phyloP scores from a whole-genome alignment of 495 filamentous ascomycete species.

The Podospora comata region DNA sequence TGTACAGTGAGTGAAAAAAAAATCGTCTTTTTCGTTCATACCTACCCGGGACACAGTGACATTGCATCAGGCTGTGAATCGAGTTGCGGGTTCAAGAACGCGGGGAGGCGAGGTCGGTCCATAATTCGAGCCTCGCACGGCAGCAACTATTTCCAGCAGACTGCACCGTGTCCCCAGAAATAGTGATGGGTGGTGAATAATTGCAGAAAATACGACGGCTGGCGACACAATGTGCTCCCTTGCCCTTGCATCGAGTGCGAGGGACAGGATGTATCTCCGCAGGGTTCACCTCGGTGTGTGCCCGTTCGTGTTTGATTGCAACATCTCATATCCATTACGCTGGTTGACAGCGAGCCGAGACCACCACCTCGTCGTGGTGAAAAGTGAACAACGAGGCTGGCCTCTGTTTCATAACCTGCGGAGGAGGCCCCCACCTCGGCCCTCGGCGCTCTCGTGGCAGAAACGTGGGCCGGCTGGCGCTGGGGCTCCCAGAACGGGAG shows the following conservation, averaged over 20 bases:
- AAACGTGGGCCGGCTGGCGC: constrained; percentile 3
- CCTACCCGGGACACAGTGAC: not conserved
- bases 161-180: constrained; percentile 7
- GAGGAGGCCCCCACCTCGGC: constrained; percentile 13
- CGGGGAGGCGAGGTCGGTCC: not conserved
- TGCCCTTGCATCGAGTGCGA: constrained; percentile 2
- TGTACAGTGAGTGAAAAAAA: not conserved
- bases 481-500: not conserved
- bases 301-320: constrained; percentile 2
- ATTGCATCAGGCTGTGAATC: constrained; percentile 10
- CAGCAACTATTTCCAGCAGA: constrained; percentile 29
- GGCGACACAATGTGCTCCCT: constrained; percentile 15
- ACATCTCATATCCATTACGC: constrained; percentile 7
- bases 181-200: constrained; percentile 11
- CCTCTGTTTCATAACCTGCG: constrained; percentile 9
- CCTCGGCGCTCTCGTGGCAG: constrained; percentile 9
- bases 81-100: not conserved
- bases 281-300: constrained; percentile 11
- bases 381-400: not conserved
- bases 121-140: constrained; percentile 16
- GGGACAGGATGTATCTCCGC: constrained; percentile 5
- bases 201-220: constrained; percentile 25
- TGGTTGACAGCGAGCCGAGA: constrained; percentile 10
- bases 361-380: not conserved
- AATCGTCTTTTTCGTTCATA: not conserved